Evolutionary conservation across 768 basidiomycete genomes (phyloP).

Genomic region (Termitomyces sp.): DNA sequence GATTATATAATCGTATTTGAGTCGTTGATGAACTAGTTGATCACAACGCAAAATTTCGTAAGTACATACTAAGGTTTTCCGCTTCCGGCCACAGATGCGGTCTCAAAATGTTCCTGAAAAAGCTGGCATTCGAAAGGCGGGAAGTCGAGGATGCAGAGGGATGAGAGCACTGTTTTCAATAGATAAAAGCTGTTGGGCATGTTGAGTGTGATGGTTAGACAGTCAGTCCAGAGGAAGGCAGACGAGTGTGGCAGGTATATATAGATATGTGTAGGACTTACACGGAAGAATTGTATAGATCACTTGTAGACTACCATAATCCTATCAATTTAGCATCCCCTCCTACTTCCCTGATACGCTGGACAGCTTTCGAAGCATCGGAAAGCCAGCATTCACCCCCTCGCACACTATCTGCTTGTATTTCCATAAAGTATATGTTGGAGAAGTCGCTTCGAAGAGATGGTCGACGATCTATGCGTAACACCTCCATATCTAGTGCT

Average conservation of each 20-base stretch:
- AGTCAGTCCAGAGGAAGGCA: conserved; percentile 9
- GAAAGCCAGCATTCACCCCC: not conserved
- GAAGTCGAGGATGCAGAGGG: conserved; percentile 70
- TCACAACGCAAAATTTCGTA: no score
- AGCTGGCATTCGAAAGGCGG: conserved; percentile 80
- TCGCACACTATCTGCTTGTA: not conserved
- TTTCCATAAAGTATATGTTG: not conserved
- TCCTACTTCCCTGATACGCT: not conserved
- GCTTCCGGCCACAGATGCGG: conserved; percentile 21
- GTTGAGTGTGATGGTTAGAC: conserved; percentile 6
- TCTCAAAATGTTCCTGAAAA: conserved; percentile 78
- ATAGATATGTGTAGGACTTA: conserved; percentile 10
- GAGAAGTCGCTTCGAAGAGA: not conserved
- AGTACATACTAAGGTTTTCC: no score
- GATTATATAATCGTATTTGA: not conserved
- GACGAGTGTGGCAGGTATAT: conserved; percentile 4
- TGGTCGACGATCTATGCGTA: not conserved
- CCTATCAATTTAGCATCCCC: not conserved
- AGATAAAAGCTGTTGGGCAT: conserved; percentile 47
- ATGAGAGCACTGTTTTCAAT: conserved; percentile 68
- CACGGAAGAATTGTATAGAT: conserved; percentile 6
- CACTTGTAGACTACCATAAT: not conserved
- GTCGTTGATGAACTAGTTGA: no score
- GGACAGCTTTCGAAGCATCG: not conserved
- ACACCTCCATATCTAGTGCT: not conserved